phyloP scores from a whole-genome alignment of 2,329 filamentous ascomycete genomes.

The Ophiostoma angusticollis region DNA sequence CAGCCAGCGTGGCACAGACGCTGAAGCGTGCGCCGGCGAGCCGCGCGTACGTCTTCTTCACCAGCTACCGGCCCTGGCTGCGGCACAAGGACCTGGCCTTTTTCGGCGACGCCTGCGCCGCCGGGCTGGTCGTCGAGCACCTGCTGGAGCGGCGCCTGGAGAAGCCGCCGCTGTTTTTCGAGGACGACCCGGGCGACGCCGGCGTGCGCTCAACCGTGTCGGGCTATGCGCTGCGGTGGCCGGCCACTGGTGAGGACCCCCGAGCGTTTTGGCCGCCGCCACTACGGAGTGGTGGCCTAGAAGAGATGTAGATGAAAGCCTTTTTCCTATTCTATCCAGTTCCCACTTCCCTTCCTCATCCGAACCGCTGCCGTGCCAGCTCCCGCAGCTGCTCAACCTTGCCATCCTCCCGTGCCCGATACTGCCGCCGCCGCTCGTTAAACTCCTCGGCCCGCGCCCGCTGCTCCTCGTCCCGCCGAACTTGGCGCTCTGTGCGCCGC shows the following conservation, averaged over 20 bases:
- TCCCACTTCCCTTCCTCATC: too few relatives aligned
- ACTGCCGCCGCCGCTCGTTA: slow-evolving; percentile 6
- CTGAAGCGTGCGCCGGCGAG: slow-evolving; percentile 43
- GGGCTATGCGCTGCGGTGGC: slow-evolving; percentile 62
- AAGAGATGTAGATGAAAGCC: too few relatives aligned
- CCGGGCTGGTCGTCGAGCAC: slow-evolving; percentile 66
- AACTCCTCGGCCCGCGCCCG: slow-evolving; percentile 5
- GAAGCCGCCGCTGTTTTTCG: slow-evolving; percentile 69
- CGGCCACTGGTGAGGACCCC: slow-evolving; percentile 20
- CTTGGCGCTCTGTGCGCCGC: slow-evolving; percentile 46
- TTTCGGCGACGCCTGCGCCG: slow-evolving; percentile 61
- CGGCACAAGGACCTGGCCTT: slow-evolving; percentile 74
- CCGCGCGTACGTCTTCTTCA: slow-evolving; percentile 79
- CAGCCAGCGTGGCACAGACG: slow-evolving; percentile 57
- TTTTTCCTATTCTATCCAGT: too few relatives aligned
- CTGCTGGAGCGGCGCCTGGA: slow-evolving; percentile 73
- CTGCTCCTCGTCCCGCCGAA: slow-evolving; percentile 9
- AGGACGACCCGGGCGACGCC: slow-evolving; percentile 76
- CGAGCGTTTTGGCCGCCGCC: slow-evolving; percentile 9
- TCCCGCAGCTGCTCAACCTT: slow-evolving; percentile 3
- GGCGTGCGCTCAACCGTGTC: slow-evolving; percentile 70
- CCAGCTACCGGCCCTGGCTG: slow-evolving; percentile 85
- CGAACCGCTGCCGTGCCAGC: slow-evolving; percentile 9
- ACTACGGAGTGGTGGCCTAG: slow-evolving; percentile 6
- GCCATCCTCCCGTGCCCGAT: slow-evolving; percentile 6